Conservation (phyloP, 2,329 filamentous ascomycete genomes). For the Penicillium italicum region DNA sequence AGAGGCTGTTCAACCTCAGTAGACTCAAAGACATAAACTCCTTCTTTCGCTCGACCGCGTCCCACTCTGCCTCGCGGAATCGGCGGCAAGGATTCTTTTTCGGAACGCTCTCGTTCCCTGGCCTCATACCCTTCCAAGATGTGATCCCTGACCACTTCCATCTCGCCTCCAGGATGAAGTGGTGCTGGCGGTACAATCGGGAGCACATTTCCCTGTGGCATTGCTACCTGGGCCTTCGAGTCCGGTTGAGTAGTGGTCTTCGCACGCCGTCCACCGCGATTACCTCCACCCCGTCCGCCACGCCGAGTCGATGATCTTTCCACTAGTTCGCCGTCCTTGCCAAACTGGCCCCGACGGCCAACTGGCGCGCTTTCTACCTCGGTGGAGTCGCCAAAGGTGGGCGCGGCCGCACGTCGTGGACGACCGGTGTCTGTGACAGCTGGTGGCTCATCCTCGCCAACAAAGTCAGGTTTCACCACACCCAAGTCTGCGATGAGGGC, state of each 20-base stretch:
- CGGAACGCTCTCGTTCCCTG: conserved; percentile 25
- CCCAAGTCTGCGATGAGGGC: conserved; percentile 48
- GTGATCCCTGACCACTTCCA: conserved; percentile 20
- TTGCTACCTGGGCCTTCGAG: conserved; percentile 18
- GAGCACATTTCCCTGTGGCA: conserved; percentile 11
- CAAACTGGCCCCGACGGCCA: conserved; percentile 33
- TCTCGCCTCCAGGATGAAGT: conserved; percentile 25
- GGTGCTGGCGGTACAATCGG: conserved; percentile 5
- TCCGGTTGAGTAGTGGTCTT: conserved; percentile 34
- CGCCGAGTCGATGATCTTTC: conserved; percentile 37
- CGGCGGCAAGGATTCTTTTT: conserved; percentile 24
- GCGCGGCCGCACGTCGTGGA: conserved; percentile 49
- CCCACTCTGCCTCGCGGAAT: conserved; percentile 27
- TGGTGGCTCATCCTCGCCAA: conserved; percentile 43
- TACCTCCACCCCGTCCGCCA: conserved; percentile 32
- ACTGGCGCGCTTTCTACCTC: conserved; percentile 29
- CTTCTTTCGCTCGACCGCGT: conserved; percentile 33
- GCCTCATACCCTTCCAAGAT: conserved; percentile 20
- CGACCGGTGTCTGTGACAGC: conserved; percentile 50
- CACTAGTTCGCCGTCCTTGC: conserved; percentile 35
- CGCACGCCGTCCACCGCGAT: conserved; percentile 35
- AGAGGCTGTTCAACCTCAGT: conserved; percentile 29
- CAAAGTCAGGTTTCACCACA: conserved; percentile 42
- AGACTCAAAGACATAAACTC: conserved; percentile 36
- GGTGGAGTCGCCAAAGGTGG: conserved; percentile 46